phyloP scores from a whole-genome alignment of 2,329 filamentous ascomycete genomes.

The Claviceps paspali region DNA sequence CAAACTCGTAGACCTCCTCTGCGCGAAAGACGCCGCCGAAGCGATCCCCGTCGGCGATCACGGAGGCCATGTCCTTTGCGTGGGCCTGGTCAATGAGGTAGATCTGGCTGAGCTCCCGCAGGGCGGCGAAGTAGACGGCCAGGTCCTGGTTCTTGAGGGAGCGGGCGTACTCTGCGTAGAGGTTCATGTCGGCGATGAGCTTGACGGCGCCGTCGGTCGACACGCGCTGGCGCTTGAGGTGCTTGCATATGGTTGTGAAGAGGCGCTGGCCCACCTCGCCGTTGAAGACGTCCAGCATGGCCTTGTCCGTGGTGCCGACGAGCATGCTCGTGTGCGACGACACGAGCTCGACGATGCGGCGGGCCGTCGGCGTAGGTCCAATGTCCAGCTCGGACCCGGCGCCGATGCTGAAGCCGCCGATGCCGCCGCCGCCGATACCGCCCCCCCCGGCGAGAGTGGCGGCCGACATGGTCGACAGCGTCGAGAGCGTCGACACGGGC shows the following conservation, averaged over 20 bases:
- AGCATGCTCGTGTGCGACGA: constrained; percentile 85
- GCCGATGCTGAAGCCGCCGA: constrained; percentile 8
- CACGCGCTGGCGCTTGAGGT: constrained; percentile 89
- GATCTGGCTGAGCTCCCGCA: constrained; percentile 87
- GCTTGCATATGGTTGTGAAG: constrained; percentile 87
- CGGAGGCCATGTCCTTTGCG: constrained; percentile 85
- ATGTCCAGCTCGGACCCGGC: constrained; percentile 26
- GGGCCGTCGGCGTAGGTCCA: constrained; percentile 66
- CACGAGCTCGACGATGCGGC: constrained; percentile 69
- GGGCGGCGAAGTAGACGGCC: constrained; percentile 76
- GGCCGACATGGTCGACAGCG: constrained; percentile 10
- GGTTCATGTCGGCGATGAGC: constrained; percentile 91
- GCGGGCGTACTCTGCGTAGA: constrained; percentile 75
- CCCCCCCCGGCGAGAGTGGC: constrained; percentile 9
- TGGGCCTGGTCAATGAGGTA: constrained; percentile 76
- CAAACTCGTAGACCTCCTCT: constrained; percentile 96
- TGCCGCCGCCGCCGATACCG: constrained; percentile 7
- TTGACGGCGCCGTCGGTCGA: constrained; percentile 79
- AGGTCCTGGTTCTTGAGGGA: constrained; percentile 72
- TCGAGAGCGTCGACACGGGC: constrained; percentile 8
- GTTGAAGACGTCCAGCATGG: constrained; percentile 96
- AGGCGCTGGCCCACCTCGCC: constrained; percentile 89
- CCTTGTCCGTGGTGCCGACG: constrained; percentile 89
- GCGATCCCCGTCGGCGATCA: constrained; percentile 81
- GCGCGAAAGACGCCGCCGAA: constrained; percentile 88